Evolutionary conservation across 495 filamentous ascomycete genomes (phyloP).

Genomic region (Daldinia decipiens): DNA sequence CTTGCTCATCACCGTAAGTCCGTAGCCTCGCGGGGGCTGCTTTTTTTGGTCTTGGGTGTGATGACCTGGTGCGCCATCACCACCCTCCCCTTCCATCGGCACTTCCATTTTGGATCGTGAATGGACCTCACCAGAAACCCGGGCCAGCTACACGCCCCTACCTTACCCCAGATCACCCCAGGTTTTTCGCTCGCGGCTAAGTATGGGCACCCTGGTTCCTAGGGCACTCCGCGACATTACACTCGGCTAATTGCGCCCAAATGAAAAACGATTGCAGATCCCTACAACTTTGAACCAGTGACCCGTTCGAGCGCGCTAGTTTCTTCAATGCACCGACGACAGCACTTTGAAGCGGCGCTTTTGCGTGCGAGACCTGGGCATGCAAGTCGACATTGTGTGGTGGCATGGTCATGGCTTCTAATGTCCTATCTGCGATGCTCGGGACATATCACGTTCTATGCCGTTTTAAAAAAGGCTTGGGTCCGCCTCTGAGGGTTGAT

Average conservation of each 20-base stretch:
- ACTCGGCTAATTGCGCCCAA: constrained; percentile 38
- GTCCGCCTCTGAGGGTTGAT: constrained; percentile 8
- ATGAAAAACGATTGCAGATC: constrained; percentile 33
- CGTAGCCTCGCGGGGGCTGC: constrained; percentile 19
- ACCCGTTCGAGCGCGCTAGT: constrained; percentile 22
- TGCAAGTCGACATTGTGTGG: constrained; percentile 13
- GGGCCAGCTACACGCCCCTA: constrained; percentile 25
- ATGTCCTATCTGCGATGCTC: constrained; percentile 1
- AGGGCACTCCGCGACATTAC: constrained; percentile 22
- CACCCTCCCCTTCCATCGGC: constrained; percentile 15
- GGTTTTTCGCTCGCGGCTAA: constrained; percentile 43
- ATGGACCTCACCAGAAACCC: constrained; percentile 29
- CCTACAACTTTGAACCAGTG: constrained; percentile 4
- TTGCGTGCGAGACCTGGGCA: constrained; percentile 26
- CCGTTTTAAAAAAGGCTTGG: constrained; percentile 28
- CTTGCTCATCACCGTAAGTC: constrained; percentile 24
- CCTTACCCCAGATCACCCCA: constrained; percentile 33
- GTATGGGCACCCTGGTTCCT: constrained; percentile 24
- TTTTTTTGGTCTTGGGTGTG: not conserved
- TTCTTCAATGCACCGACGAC: constrained; percentile 12
- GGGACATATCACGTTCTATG: not conserved
- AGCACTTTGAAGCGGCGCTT: constrained; percentile 37
- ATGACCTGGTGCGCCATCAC: constrained; percentile 16
- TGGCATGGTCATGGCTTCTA: not conserved
- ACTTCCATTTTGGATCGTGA: constrained; percentile 18